These are phyloP conservation scores for Medicago ruthenica DNA, from an alignment of 306 rosid genomes.

Conservation along the genomic window DNA sequence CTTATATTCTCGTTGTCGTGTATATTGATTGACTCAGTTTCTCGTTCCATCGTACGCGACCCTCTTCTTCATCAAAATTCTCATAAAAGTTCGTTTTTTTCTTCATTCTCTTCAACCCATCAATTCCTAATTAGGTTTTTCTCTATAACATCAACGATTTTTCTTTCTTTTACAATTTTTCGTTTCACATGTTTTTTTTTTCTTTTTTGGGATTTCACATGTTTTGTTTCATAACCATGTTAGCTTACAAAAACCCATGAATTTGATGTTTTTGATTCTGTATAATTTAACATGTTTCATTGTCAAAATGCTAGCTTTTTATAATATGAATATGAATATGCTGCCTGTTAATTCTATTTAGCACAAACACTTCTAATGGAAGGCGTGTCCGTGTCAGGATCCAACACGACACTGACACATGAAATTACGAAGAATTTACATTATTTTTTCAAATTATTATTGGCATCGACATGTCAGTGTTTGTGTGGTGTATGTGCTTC, in stretches of 20 bases:
- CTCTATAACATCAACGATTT: background rate
- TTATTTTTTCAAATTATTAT: too few relatives aligned
- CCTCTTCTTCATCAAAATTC: background rate
- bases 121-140: background rate
- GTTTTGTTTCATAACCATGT: background rate
- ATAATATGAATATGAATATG: background rate
- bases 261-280: background rate
- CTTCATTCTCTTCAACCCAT: background rate
- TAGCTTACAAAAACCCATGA: background rate
- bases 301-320: slow-evolving; percentile 14
- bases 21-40: background rate
- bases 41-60: slow-evolving; percentile 14
- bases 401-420: too few relatives aligned
- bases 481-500: too few relatives aligned
- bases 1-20: background rate
- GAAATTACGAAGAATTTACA: too few relatives aligned
- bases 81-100: slow-evolving; percentile 25
- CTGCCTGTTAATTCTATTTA: background rate
- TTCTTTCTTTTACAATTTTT: background rate
- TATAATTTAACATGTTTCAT: background rate
- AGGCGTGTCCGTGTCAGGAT: too few relatives aligned
- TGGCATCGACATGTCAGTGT: too few relatives aligned
- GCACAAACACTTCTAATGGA: too few relatives aligned
- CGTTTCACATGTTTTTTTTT: background rate
- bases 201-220: background rate